Percentiles rank a stretch among this genome's conserved stretches.
These are phyloP conservation scores for Mycena pura DNA, from an alignment of 768 basidiomycete genomes.

Conservation along the genomic window DNA sequence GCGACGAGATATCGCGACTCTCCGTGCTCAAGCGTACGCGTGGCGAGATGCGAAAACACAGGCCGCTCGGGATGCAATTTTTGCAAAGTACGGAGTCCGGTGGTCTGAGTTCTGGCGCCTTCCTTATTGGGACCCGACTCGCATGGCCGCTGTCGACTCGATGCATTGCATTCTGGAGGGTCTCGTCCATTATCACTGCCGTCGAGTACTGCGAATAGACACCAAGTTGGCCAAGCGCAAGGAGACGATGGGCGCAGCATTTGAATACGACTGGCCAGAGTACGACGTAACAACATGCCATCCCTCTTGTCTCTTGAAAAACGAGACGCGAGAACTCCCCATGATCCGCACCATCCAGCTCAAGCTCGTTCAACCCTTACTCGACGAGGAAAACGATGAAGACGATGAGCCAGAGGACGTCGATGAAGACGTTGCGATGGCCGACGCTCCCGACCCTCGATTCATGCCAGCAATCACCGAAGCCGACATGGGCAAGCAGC, in stretches of 20 bases:
- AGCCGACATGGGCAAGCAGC: neutral
- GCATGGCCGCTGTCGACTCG: constrained; percentile 34
- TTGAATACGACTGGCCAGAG: neutral
- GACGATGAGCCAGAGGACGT: too few relatives aligned
- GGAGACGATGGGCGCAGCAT: neutral
- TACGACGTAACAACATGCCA: neutral
- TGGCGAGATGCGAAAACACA: constrained; percentile 17
- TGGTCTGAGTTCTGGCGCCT: constrained; percentile 34
- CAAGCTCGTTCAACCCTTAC: too few relatives aligned
- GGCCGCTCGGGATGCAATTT: constrained; percentile 23
- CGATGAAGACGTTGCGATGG: too few relatives aligned
- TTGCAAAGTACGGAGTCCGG: constrained; percentile 23
- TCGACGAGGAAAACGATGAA: too few relatives aligned
- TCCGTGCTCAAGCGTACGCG: constrained; percentile 17
- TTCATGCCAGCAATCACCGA: too few relatives aligned
- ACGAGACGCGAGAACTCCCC: neutral
- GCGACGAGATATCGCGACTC: neutral
- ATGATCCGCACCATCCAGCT: too few relatives aligned
- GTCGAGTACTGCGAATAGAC: constrained; percentile 21
- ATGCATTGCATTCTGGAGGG: constrained; percentile 40
- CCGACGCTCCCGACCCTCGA: too few relatives aligned
- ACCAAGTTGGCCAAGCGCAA: neutral
- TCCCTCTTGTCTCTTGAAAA: neutral
- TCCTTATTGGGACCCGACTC: constrained; percentile 35
- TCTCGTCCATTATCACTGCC: constrained; percentile 24